Base-by-base conservation (phyloP, 768 basidiomycete species). In the Sarcodon aspratus region DNA sequence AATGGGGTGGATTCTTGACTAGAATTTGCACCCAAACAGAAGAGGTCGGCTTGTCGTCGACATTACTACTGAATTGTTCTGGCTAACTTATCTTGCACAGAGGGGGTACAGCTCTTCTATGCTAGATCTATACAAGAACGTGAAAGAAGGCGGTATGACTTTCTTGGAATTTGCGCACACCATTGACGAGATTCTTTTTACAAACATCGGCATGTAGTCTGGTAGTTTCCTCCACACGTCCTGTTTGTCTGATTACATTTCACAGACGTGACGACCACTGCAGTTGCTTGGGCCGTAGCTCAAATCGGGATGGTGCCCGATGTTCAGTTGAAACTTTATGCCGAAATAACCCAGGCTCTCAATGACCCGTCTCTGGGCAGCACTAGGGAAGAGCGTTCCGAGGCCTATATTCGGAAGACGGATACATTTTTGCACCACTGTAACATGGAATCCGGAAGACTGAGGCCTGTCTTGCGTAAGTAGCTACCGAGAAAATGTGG, bases 121-220 rank as follows among this genome's bases (percentile, higher is more conserved):
- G n/a, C 7, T n/a, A 15, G 38, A 40, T 9, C 13, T 42, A 5
- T 42, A 42, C 13, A 6, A 42, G 40, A n/a, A n/a, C 40, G 13
- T 42, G 40, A n/a, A 42, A 13, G 40, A 42, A 27, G 40, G 11
- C 8, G 17, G 33, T 17, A 46, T 46, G 45, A 36, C 45, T 9
- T 46, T 46, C 33, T 17, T 32, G 18, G 45, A 46, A 32, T 46
- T 46, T 35, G 33, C 31, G 9, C 45, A 46, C n/a, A 17, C 45
- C 33, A 35, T 46, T 11, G 45, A 46, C 33, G 47, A 48, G 15
- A 48, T 48, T 15, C 47, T 48, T 9, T 44, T 48, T 31, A 48
- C 47, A 32, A 48, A 48, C 47, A 34, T 48, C 8, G 47, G 47
- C 36, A 17, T 10, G 40, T 21, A 13, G 27, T 42, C 47, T 9